phyloP scores from a whole-genome alignment of 2,329 filamentous ascomycete genomes.

The Geosmithia putterillii region DNA sequence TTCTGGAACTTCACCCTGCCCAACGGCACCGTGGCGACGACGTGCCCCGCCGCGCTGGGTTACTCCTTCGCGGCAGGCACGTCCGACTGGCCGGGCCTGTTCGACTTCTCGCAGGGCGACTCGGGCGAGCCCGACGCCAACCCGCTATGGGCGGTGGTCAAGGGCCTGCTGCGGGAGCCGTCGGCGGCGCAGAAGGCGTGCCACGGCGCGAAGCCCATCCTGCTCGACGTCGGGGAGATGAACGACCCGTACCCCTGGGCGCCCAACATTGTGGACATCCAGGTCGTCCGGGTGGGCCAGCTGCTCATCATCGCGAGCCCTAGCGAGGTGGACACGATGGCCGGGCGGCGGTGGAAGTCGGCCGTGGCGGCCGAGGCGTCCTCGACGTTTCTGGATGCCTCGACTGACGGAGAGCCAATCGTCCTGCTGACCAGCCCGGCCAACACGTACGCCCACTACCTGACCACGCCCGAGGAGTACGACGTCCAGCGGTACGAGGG shows the following conservation, averaged over 20 bases:
- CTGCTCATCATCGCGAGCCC: constrained; percentile 74
- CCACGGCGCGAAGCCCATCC: constrained; percentile 70
- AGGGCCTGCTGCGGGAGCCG: constrained; percentile 59
- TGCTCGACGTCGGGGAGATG: constrained; percentile 82
- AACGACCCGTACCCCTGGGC: constrained; percentile 71
- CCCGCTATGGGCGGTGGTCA: constrained; percentile 70
- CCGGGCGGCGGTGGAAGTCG: constrained; percentile 73
- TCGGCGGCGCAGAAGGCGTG: constrained; percentile 59
- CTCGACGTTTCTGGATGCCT: constrained; percentile 25
- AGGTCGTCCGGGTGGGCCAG: constrained; percentile 73
- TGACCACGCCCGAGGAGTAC: constrained; percentile 71
- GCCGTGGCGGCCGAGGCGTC: constrained; percentile 44
- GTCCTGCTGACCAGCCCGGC: constrained; percentile 81
- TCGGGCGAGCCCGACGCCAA: constrained; percentile 55
- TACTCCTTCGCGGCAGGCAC: constrained; percentile 92
- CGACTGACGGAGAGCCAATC: constrained; percentile 39
- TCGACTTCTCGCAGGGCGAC: constrained; percentile 87
- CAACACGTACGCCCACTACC: constrained; percentile 82
- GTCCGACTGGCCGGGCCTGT: constrained; percentile 78
- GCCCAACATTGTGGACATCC: constrained; percentile 84
- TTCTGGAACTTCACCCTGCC: constrained; percentile 61
- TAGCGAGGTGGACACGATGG: constrained; percentile 87
- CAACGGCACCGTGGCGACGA: constrained; percentile 58
- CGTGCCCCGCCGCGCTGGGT: constrained; percentile 78
- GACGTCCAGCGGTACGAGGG: constrained; percentile 82